Conservation (phyloP, 2,329 filamentous ascomycete species). For the Phialocephala subalpina region DNA sequence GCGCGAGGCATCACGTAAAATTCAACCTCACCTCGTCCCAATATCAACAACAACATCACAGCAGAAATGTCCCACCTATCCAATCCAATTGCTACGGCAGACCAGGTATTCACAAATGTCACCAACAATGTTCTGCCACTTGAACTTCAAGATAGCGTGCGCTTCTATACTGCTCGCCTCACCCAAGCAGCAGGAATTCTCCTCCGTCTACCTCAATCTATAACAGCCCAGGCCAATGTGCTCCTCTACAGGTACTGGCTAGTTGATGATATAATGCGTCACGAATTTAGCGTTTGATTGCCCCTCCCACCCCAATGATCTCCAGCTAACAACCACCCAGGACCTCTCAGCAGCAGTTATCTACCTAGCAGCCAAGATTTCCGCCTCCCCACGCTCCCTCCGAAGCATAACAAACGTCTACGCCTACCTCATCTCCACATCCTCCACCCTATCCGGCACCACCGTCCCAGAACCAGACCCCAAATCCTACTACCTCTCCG, state of each 20-base stretch:
- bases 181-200: constrained; percentile 83
- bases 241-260: constrained; percentile 85
- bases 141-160: constrained; percentile 76
- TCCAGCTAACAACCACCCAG: constrained; percentile 51
- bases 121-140: constrained; percentile 66
- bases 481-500: constrained; percentile 72
- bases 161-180: constrained; percentile 75
- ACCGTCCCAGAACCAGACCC: constrained; percentile 47
- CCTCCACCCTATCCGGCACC: constrained; percentile 49
- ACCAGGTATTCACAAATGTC: constrained; percentile 69
- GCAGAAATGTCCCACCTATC: constrained; percentile 65
- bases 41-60: constrained; percentile 11
- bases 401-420: constrained; percentile 88
- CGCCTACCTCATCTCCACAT: constrained; percentile 75
- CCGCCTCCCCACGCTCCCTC: constrained; percentile 76
- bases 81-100: constrained; percentile 76
- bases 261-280: constrained; percentile 57
- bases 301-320: not conserved
- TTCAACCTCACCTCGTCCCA: constrained; percentile 13
- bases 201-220: constrained; percentile 83
- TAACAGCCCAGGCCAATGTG: constrained; percentile 86
- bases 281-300: constrained; percentile 57
- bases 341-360: constrained; percentile 83
- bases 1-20: constrained; percentile 32
- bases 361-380: constrained; percentile 85